Conservation (phyloP, 2,329 filamentous ascomycete genomes). For the Macrophomina phaseolina region DNA sequence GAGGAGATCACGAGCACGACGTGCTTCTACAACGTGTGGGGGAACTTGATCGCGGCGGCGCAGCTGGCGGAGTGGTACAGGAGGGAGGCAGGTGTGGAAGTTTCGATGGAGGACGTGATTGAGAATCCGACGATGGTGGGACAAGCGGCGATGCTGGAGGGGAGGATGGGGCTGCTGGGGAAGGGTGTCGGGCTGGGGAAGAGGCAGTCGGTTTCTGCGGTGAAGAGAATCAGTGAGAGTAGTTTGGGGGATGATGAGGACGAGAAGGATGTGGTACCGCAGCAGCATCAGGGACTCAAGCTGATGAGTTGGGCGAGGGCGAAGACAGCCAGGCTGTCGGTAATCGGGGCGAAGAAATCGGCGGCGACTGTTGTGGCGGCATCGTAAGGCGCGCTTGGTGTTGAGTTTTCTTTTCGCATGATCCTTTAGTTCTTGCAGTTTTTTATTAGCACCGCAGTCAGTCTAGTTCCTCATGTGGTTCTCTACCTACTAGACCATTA, state of each 20-base stretch:
- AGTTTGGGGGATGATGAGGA: not conserved
- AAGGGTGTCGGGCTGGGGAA: not conserved
- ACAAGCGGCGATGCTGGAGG: conserved; percentile 10
- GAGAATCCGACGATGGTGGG: conserved; percentile 20
- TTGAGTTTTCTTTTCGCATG: too few relatives aligned
- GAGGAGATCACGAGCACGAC: conserved; percentile 26
- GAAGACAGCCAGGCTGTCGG: conserved; percentile 9
- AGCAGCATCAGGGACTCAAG: not conserved
- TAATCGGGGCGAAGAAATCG: not conserved
- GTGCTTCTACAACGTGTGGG: conserved; percentile 43
- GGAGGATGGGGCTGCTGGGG: not conserved
- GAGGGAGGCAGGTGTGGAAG: conserved; percentile 29
- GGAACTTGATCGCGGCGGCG: conserved; percentile 42
- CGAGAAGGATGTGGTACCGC: not conserved
- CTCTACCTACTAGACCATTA: too few relatives aligned
- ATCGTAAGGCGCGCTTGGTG: not conserved
- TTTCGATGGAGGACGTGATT: conserved; percentile 6
- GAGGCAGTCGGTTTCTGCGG: not conserved
- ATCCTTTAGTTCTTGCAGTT: not conserved
- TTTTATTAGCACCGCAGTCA: not conserved
- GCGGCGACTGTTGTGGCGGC: not conserved
- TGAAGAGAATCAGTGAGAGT: not conserved
- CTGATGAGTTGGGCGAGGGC: conserved; percentile 6
- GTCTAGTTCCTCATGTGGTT: not conserved
- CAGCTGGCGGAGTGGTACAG: conserved; percentile 40